Percentiles rank a stretch among this genome's conserved stretches.
These are phyloP conservation scores for Penicillium decumbens DNA, from an alignment of 2,329 filamentous ascomycete genomes.

Conservation along the genomic window DNA sequence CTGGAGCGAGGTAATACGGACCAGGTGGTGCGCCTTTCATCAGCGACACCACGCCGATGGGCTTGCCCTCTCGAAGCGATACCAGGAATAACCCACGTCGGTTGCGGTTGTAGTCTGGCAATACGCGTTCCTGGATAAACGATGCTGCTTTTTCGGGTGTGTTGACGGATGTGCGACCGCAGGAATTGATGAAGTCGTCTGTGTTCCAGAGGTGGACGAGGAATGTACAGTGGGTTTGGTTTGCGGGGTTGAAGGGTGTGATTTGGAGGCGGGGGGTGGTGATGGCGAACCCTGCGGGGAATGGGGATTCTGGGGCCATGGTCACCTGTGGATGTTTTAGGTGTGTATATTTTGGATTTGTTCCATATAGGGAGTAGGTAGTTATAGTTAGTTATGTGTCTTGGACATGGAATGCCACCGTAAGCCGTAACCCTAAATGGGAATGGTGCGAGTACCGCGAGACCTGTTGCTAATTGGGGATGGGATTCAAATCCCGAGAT, in stretches of 20 bases:
- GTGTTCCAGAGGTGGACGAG: slow-evolving; percentile 19
- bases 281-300: slow-evolving; percentile 15
- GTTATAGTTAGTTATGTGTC: too few species aligned
- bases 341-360: too few species aligned
- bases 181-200: slow-evolving; percentile 14
- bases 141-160: slow-evolving; percentile 7
- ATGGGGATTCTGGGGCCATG: neutral
- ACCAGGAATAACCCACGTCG: slow-evolving; percentile 13
- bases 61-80: slow-evolving; percentile 1
- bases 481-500: too few species aligned
- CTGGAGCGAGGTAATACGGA: slow-evolving; percentile 16
- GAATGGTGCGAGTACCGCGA: too few species aligned
- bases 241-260: slow-evolving; percentile 11
- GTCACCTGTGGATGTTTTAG: too few species aligned
- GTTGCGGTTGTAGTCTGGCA: slow-evolving; percentile 7
- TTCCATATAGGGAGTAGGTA: too few species aligned
- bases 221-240: slow-evolving; percentile 13
- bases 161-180: slow-evolving; percentile 10
- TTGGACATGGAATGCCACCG: too few species aligned
- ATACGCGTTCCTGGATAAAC: slow-evolving; percentile 7
- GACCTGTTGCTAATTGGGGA: too few species aligned
- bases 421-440: too few species aligned
- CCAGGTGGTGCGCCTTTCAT: slow-evolving; percentile 16
- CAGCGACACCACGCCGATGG: slow-evolving; percentile 18
- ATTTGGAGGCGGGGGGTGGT: slow-evolving; percentile 16